These are phyloP conservation scores for Camellia japonica DNA, from an alignment of 148 eudicot species.

Conservation along the genomic window DNA sequence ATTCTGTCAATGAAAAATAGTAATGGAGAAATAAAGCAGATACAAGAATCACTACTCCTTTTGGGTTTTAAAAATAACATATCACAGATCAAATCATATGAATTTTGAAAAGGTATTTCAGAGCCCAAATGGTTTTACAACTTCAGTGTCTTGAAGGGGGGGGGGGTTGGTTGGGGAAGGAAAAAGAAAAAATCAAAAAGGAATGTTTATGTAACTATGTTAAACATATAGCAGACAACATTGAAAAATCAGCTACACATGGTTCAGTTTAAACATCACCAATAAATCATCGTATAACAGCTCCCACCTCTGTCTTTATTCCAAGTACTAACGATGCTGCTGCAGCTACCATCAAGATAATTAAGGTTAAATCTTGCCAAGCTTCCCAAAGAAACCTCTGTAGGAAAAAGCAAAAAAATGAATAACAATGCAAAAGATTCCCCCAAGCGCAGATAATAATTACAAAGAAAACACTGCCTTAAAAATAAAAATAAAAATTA, in stretches of 20 bases:
- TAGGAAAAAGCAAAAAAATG: conserved; percentile 14
- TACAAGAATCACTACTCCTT: not conserved
- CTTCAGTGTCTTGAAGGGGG: not conserved
- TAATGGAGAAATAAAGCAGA: not conserved
- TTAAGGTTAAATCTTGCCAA: conserved; percentile 87
- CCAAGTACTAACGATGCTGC: conserved; percentile 70
- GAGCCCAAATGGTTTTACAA: not conserved
- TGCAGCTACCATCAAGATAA: conserved; percentile 82
- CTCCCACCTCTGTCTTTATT: conserved; percentile 77
- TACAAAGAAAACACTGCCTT: not conserved
- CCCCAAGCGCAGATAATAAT: conserved; percentile 1
- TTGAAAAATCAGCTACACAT: not conserved
- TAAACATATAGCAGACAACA: not conserved
- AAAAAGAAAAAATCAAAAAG: not conserved
- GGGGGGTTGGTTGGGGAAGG: not conserved
- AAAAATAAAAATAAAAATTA: not conserved
- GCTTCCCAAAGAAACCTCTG: conserved; percentile 94
- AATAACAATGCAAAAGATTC: not conserved
- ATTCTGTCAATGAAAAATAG: not conserved
- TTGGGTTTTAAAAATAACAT: not conserved
- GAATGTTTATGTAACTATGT: not conserved
- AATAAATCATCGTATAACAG: conserved; percentile 3
- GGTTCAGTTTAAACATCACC: not conserved
- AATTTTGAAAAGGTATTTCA: not conserved
- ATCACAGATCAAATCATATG: not conserved